Base-by-base conservation (phyloP, 2,329 filamentous ascomycete species). In the Fusarium devonianum region DNA sequence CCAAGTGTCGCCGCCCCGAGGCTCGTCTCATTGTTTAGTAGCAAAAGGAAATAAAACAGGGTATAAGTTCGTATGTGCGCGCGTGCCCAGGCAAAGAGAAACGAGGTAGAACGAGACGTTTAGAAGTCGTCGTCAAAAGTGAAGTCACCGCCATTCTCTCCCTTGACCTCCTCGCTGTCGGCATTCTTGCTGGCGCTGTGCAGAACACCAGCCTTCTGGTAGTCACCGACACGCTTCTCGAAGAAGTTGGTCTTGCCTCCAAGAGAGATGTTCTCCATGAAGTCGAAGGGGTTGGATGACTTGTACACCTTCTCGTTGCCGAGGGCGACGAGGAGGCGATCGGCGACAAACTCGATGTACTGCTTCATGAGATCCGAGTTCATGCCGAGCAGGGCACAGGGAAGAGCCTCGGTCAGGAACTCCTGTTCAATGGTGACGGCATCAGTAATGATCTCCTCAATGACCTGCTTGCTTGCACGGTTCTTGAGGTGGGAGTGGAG, bases 181-280 rank as follows among this genome's bases (percentile, higher is more conserved):
- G 78, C 72, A 73, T 88, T 87, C 80, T 92, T 92, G 66, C 87
- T 89, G 26, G 56, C 56, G 78, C 89, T 92, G 69, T 88, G 88
- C 91, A 99, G 96, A 74, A 99, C 93, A 80, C 94, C 94, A 26
- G 94, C 92, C 84, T 99, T 99, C 79, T 99, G 94, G 85, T 99
- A 99, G 71, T 99, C 94, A 73, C 88, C 94, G 49, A 99, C 94
- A 67, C 94, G 91, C 89, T 99, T 99, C 88, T 99, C 94, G 74
- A 99, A 99, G 85, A 99, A 99, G 86, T 99, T 99, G 73, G 94
- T 99, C 89, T 99, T 99, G 76, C 94, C 94, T 41, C 92, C 90
- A 9, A 99, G 84, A 16, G 94, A 97, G 76, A 99, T 99, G 78
- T 96, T 97, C 84, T 99, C 94, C 94, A 99, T 99, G 77, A 99